phyloP scores from a whole-genome alignment of 345 rosid species.

The Gossypium stocksii region DNA sequence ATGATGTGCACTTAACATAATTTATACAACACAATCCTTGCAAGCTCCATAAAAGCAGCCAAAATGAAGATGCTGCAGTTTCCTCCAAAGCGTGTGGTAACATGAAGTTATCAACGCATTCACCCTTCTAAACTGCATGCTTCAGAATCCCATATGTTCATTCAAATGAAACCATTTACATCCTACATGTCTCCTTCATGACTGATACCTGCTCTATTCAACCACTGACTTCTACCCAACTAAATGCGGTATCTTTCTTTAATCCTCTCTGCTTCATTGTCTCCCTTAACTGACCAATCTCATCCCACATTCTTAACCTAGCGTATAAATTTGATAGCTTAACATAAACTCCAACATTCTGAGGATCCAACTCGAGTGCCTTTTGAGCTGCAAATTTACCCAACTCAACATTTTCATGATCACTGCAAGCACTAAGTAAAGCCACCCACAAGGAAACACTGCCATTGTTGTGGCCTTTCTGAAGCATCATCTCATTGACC shows the following conservation, averaged over 20 bases:
- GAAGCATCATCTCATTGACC: constrained; percentile 39
- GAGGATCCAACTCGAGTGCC: constrained; percentile 51
- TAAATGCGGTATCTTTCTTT: constrained; percentile 42
- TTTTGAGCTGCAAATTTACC: constrained; percentile 47
- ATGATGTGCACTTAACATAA: too few relatives aligned
- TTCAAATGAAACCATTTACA: neutral
- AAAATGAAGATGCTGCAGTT: too few relatives aligned
- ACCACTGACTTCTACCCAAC: constrained; percentile 42
- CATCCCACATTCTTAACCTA: constrained; percentile 47
- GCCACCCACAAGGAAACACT: constrained; percentile 55
- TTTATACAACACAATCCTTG: too few relatives aligned
- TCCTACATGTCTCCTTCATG: neutral
- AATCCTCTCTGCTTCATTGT: constrained; percentile 34
- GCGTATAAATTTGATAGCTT: constrained; percentile 52
- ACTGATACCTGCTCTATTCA: constrained; percentile 15
- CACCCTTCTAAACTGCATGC: neutral
- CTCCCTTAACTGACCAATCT: constrained; percentile 38
- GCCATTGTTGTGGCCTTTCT: constrained; percentile 23
- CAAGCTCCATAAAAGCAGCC: too few relatives aligned
- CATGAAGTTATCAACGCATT: neutral
- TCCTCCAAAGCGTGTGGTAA: too few relatives aligned
- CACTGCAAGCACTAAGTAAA: constrained; percentile 44
- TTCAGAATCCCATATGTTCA: neutral
- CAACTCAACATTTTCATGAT: constrained; percentile 40
- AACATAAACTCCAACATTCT: constrained; percentile 39